These are phyloP conservation scores for Otatea glauca DNA, from an alignment of 176 grass and related monocot genomes.

Conservation along the genomic window DNA sequence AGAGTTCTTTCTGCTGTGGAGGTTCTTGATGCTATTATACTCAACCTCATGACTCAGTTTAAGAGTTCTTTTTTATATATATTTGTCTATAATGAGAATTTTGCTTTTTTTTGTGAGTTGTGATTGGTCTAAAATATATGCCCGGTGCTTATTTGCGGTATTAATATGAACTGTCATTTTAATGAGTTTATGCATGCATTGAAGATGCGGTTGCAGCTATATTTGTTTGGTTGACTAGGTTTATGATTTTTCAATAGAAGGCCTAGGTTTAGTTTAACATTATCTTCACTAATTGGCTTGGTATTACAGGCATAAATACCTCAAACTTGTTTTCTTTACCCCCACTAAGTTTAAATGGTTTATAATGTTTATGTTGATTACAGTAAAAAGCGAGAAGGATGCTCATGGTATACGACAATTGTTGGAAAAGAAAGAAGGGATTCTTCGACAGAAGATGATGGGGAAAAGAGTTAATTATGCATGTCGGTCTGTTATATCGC, in stretches of 20 bases:
- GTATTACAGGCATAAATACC: slow-evolving; percentile 1
- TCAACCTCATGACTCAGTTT: slow-evolving; percentile 8
- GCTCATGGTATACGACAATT: slow-evolving; percentile 73
- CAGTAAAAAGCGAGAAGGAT: slow-evolving; percentile 70
- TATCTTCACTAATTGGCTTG: slow-evolving; percentile 6
- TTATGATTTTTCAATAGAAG: slow-evolving; percentile 19
- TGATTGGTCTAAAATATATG: neutral
- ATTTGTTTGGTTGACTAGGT: slow-evolving; percentile 14
- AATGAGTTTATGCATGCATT: slow-evolving; percentile 1
- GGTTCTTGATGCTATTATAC: slow-evolving; percentile 17
- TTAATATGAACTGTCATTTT: slow-evolving; percentile 18
- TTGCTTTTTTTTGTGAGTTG: neutral
- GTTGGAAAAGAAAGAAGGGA: slow-evolving; percentile 91
- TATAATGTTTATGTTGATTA: slow-evolving; percentile 49
- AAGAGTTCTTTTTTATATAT: neutral
- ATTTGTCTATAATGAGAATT: neutral
- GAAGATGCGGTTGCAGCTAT: neutral
- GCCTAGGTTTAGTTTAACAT: neutral
- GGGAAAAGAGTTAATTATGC: slow-evolving; percentile 99
- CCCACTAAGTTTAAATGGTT: neutral
- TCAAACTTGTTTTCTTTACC: slow-evolving; percentile 13
- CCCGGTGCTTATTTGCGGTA: neutral
- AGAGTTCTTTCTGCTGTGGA: neutral
- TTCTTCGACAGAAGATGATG: slow-evolving; percentile 98
- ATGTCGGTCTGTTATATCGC: slow-evolving; percentile 93